These are phyloP conservation scores for Boletellus ananas DNA, from an alignment of 768 basidiomycete species.

Conservation along the genomic window DNA sequence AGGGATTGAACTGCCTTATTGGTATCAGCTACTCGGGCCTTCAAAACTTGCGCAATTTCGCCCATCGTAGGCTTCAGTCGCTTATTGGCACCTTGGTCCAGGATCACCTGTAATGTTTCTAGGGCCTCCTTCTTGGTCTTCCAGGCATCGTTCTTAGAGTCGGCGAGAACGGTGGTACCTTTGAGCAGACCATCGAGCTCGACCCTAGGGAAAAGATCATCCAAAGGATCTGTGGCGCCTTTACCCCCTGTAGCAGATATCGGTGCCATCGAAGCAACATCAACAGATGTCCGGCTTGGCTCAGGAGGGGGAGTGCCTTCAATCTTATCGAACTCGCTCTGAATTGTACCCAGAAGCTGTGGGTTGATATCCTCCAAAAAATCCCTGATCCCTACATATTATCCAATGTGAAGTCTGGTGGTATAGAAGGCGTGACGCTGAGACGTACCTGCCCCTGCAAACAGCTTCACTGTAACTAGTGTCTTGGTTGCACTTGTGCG, in stretches of 20 bases:
- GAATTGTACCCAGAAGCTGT: conserved; percentile 87
- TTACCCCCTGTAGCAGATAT: conserved; percentile 40
- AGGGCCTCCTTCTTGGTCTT: conserved; percentile 95
- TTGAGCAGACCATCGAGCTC: conserved; percentile 86
- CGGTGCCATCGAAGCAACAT: conserved; percentile 54
- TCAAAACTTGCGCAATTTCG: conserved; percentile 86
- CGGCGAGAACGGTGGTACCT: conserved; percentile 76
- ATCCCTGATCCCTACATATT: conserved; percentile 76
- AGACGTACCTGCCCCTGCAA: conserved; percentile 78
- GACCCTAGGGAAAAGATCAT: conserved; percentile 93
- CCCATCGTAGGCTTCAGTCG: conserved; percentile 89
- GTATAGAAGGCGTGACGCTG: neutral
- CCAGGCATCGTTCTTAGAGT: conserved; percentile 92
- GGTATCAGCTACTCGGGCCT: conserved; percentile 82
- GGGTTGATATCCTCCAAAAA: conserved; percentile 93
- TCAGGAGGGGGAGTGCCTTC: conserved; percentile 74
- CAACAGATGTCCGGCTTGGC: conserved; percentile 73
- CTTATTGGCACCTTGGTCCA: conserved; percentile 91
- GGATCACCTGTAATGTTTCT: conserved; percentile 73
- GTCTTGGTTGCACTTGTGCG: conserved; percentile 92
- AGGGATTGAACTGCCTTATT: conserved; percentile 92
- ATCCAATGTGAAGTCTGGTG: neutral
- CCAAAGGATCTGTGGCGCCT: conserved; percentile 64
- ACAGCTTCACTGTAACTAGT: conserved; percentile 86
- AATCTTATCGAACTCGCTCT: conserved; percentile 88